Evolutionary conservation across 2,329 filamentous ascomycete genomes (phyloP), one percentile per base, ranked within the genome.

Genomic region (Curvularia lunata): DNA sequence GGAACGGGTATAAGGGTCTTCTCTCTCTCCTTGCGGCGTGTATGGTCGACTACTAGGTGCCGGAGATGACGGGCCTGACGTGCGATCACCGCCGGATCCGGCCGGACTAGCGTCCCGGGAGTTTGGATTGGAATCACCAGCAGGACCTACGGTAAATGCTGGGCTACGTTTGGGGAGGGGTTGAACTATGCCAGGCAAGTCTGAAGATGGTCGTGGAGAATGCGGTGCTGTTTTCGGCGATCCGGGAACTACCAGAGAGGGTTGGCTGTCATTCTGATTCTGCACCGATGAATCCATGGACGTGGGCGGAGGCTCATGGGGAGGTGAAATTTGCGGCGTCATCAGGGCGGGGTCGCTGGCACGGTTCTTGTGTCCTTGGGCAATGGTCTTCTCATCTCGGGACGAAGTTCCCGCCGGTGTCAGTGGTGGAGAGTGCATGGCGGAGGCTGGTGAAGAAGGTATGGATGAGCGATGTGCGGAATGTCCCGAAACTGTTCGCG

Each of bases 1-100:
- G 66, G 86, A 88, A 61, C 91, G 90, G n/a, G 91, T 88, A 71
- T 96, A 96, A 1, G 92, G 92, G 67, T 97, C 92, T 71, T 96
- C 90, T 49, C 82, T 83, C 58, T 96, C 92, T 25, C 90, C 91
- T 18, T 86, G 84, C 4, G 92, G 92, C 2, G 91, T 93, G 62
- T 91, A 89, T 0, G 91, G 89, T 59, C 91, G 86, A 25, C 88
- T 87, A 16, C 55, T 59, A 66, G 89, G 91, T 6, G 88, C 86
- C 19, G 85, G 77, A 67, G 77, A 84, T n/a, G 78, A 75, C 9
- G 82, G 80, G 23, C 81, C 83, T 52, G 79, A 79, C 62, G 80
- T 80, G n/a, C 75, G 77, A 19, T 73, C 77, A 65, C 75, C 78
- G 21, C 83, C 81, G 71, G 79, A 83, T 52, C 87, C 83, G 10